A percentile compares a stretch with the other conserved stretches of the same genome.
Evolutionary conservation across 208 protist genomes (phyloP).

Genomic region (Acanthamoeba culbertsoni): DNA sequence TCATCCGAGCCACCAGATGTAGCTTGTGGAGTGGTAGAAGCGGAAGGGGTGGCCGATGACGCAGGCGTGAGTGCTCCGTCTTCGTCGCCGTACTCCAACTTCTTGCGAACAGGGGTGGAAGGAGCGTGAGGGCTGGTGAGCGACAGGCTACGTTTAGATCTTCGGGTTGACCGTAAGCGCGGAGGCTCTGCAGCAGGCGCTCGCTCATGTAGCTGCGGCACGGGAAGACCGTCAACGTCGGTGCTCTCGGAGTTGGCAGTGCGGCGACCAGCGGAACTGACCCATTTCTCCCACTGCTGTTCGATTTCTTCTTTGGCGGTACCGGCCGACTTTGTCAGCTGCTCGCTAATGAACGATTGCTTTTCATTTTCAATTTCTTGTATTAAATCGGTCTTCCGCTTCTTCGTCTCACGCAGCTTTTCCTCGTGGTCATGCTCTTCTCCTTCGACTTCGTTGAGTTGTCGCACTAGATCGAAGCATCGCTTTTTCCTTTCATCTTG

Average conservation of each 20-base stretch:
- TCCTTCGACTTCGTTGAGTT: neutral
- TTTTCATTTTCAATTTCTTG: neutral
- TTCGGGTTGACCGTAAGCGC: neutral
- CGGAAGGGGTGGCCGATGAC: too few species aligned
- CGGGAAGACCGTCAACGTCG: neutral
- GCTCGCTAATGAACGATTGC: neutral
- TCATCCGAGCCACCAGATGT: too few species aligned
- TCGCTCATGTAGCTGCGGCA: neutral
- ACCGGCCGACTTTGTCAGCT: neutral
- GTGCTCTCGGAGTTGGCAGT: too few species aligned
- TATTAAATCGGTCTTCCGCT: neutral
- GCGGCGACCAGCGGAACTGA: too few species aligned
- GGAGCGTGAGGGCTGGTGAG: neutral
- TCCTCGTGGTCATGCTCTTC: neutral
- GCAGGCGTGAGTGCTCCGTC: too few species aligned
- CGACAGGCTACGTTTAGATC: neutral
- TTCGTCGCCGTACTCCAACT: neutral
- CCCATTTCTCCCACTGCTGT: too few species aligned
- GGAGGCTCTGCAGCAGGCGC: neutral
- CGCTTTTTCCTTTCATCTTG: neutral
- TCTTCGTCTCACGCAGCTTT: neutral
- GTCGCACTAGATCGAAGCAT: conserved; percentile 1
- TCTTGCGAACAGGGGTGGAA: neutral
- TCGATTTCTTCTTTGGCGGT: too few species aligned
- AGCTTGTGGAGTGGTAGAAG: too few species aligned